phyloP scores from a whole-genome alignment of 2,329 filamentous ascomycete genomes.

The Aspergillus nomiae region DNA sequence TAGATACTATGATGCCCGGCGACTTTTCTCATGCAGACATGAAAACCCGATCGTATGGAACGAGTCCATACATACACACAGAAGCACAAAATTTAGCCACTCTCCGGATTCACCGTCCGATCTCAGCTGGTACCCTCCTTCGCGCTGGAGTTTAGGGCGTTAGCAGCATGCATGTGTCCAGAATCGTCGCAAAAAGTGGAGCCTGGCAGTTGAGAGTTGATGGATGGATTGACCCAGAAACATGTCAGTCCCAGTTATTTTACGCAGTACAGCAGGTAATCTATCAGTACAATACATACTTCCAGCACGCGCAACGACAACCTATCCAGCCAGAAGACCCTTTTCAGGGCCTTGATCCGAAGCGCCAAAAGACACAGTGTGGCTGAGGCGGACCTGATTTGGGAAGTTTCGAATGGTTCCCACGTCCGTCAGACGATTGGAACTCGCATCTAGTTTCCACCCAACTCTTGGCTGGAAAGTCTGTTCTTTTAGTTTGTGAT shows the following conservation, averaged over 20 bases:
- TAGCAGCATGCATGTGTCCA: conserved; percentile 27
- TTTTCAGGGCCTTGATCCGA: background rate
- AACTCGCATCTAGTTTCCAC: conserved; percentile 7
- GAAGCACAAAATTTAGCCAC: conserved; percentile 13
- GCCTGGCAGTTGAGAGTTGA: conserved; percentile 8
- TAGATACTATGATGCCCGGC: conserved; percentile 14
- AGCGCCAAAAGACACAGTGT: background rate
- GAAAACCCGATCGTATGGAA: conserved; percentile 29
- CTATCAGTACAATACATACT: background rate
- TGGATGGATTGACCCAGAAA: background rate
- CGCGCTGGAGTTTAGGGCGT: conserved; percentile 13
- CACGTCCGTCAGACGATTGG: conserved; percentile 4
- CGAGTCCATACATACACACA: conserved; percentile 13
- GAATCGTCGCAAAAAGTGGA: conserved; percentile 23
- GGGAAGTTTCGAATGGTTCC: conserved; percentile 17
- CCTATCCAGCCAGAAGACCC: background rate
- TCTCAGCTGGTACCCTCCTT: conserved; percentile 23
- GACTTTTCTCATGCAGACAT: conserved; percentile 21
- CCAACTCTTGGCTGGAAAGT: background rate
- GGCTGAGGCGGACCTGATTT: conserved; percentile 12
- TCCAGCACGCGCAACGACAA: background rate
- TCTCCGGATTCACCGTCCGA: conserved; percentile 25
- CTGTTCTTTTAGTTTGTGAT: background rate
- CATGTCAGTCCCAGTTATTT: background rate
- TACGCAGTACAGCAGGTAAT: background rate